These are phyloP conservation scores for Colletotrichum abscissum DNA, from an alignment of 2,329 filamentous ascomycete genomes.

Conservation along the genomic window DNA sequence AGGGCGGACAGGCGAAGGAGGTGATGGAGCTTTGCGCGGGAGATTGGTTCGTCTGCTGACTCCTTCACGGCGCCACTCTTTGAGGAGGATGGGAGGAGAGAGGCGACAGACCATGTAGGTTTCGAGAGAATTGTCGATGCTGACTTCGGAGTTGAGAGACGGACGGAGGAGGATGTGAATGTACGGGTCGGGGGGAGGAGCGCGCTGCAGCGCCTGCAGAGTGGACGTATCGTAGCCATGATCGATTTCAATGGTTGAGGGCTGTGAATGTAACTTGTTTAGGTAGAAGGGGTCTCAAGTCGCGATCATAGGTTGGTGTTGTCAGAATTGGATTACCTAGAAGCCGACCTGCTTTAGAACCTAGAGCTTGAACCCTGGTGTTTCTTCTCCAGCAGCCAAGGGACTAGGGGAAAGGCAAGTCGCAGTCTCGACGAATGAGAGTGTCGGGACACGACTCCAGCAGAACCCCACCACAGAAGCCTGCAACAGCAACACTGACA, in stretches of 20 bases:
- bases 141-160: slow-evolving; percentile 1
- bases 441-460: not conserved
- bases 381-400: not conserved
- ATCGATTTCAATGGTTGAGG: not conserved
- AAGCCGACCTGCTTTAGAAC: slow-evolving; percentile 13
- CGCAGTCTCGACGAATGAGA: slow-evolving; percentile 1
- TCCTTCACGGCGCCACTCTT: slow-evolving; percentile 41
- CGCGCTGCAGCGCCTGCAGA: slow-evolving; percentile 17
- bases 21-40: slow-evolving; percentile 78
- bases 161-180: slow-evolving; percentile 29
- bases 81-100: slow-evolving; percentile 68
- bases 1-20: slow-evolving; percentile 91
- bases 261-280: not conserved
- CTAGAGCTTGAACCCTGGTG: slow-evolving; percentile 18
- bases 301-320: not conserved
- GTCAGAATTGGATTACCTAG: not conserved
- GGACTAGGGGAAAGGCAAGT: not conserved
- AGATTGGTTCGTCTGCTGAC: slow-evolving; percentile 59
- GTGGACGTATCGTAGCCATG: slow-evolving; percentile 12
- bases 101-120: slow-evolving; percentile 86
- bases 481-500: not conserved
- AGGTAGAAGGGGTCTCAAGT: not conserved
- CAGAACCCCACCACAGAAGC: not conserved
- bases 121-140: slow-evolving; percentile 64
- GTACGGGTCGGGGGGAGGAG: slow-evolving; percentile 17